Percentiles rank a stretch among this genome's conserved stretches.
phyloP scores from a whole-genome alignment of 345 rosid genomes.

The Microthlaspi erraticum region DNA sequence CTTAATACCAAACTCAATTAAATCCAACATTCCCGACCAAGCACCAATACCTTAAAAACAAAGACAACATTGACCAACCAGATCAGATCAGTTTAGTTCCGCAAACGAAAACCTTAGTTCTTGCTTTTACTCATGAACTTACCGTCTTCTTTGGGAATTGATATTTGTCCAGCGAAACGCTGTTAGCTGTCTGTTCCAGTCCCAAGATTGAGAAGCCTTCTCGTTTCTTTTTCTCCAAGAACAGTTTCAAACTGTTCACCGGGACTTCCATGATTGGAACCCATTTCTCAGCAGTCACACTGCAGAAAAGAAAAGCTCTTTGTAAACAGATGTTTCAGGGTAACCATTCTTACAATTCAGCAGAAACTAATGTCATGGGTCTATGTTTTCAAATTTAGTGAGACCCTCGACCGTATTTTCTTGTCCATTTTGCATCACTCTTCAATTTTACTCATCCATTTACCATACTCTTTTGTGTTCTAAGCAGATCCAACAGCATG shows the following conservation, averaged over 20 bases:
- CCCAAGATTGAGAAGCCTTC: slow-evolving; percentile 93
- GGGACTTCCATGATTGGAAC: slow-evolving; percentile 92
- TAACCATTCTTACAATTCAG: background rate
- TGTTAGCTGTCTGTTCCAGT: slow-evolving; percentile 93
- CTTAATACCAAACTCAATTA: no score
- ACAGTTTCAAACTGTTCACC: slow-evolving; percentile 68
- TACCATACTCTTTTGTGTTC: slow-evolving; percentile 10
- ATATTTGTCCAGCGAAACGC: slow-evolving; percentile 73
- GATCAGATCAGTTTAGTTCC: no score
- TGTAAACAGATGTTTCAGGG: background rate
- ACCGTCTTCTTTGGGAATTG: slow-evolving; percentile 77
- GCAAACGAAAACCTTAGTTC: background rate
- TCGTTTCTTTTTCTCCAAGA: slow-evolving; percentile 80
- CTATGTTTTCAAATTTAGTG: background rate
- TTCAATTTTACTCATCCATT: background rate
- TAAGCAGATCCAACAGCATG: slow-evolving; percentile 16
- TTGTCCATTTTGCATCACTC: background rate
- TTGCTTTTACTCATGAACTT: slow-evolving; percentile 37
- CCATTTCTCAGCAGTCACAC: slow-evolving; percentile 98
- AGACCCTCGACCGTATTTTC: background rate
- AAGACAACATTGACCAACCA: background rate
- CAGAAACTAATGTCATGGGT: background rate
- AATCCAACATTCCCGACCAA: no score
- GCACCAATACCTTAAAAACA: slow-evolving; percentile 76
- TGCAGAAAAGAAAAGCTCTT: slow-evolving; percentile 44